phyloP scores from a whole-genome alignment of 2,329 filamentous ascomycete species.

The Aureobasidium sp. region DNA sequence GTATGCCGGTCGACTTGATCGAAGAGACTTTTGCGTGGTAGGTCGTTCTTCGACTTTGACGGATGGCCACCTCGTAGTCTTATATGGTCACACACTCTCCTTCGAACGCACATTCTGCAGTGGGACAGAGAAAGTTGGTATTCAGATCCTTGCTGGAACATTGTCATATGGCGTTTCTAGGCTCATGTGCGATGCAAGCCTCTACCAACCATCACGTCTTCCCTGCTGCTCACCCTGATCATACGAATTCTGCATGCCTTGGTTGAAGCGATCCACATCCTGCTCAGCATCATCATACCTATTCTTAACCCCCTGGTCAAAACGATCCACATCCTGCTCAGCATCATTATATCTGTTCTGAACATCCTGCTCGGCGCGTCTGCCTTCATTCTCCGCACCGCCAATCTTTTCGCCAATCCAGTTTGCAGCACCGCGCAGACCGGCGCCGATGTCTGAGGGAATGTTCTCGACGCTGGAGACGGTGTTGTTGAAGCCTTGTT shows the following conservation, averaged over 20 bases:
- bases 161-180: too few species aligned
- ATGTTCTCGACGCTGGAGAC: slow-evolving; percentile 15
- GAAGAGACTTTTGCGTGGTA: slow-evolving; percentile 19
- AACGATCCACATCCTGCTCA: slow-evolving; percentile 1
- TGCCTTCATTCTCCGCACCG: slow-evolving; percentile 8
- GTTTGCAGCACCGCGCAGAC: slow-evolving; percentile 11
- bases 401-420: slow-evolving; percentile 13
- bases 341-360: background rate
- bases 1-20: slow-evolving; percentile 13
- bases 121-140: background rate
- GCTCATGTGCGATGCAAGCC: background rate
- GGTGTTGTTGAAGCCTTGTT: slow-evolving; percentile 12
- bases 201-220: slow-evolving; percentile 10
- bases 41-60: too few species aligned
- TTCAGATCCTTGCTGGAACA: background rate
- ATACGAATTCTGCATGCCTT: slow-evolving; percentile 9
- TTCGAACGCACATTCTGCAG: background rate
- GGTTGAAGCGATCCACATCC: slow-evolving; percentile 8
- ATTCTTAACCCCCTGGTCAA: background rate
- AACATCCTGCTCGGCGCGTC: slow-evolving; percentile 2
- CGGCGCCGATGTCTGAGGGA: slow-evolving; percentile 14
- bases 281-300: background rate
- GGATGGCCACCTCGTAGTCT: too few species aligned
- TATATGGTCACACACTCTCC: background rate
- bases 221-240: slow-evolving; percentile 13